Evolutionary conservation across 148 eudicot species (phyloP), one percentile per base, ranked within the genome.

Genomic region (Vaccinium myrtillus): DNA sequence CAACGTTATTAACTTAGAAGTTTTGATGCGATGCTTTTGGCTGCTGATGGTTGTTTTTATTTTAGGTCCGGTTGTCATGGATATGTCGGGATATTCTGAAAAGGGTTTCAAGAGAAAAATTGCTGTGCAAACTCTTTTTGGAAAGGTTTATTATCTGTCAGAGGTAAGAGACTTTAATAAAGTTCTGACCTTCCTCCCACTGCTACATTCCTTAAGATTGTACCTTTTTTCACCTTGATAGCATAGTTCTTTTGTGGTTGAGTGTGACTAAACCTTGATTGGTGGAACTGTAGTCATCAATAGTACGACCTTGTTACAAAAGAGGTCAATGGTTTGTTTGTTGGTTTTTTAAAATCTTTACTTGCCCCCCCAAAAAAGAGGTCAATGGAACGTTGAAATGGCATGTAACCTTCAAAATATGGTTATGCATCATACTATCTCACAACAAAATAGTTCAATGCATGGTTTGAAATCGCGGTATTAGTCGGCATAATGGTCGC

Each of bases 51-150:
- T 59, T 83, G 79, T 81, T 51, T 71, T 65, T 74, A 78, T 91
- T 90, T 80, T 92, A 97, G 99, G 99, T 83, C 98, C 98, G 23
- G 99, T 97, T 59, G 99, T 94, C 82, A 97, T 97, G 99, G 94
- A 95, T 88, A 90, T 91, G 78, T 90, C 99, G n/a, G 98, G 99
- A 85, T 97, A 97, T 91, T 91, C 99, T 81, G 98, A 94, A 84
- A 95, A 84, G 87, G 99, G 99, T 67, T 92, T 95, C 87, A 91
- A 91, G 92, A 91, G 98, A 91, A 97, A 97, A 87, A 93, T 97
- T 86, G 98, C 98, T 51, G 96, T 97, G 80, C 99, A 97, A 91
- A 90, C 96, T 70, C 98, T 97, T 74, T 97, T 97, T 82, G 95
- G 96, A 55, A 97, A 95, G 89, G 84, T 97, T 79, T 92, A 91